Conservation (phyloP, 2,329 filamentous ascomycete species). For the Aspergillus awamori region DNA sequence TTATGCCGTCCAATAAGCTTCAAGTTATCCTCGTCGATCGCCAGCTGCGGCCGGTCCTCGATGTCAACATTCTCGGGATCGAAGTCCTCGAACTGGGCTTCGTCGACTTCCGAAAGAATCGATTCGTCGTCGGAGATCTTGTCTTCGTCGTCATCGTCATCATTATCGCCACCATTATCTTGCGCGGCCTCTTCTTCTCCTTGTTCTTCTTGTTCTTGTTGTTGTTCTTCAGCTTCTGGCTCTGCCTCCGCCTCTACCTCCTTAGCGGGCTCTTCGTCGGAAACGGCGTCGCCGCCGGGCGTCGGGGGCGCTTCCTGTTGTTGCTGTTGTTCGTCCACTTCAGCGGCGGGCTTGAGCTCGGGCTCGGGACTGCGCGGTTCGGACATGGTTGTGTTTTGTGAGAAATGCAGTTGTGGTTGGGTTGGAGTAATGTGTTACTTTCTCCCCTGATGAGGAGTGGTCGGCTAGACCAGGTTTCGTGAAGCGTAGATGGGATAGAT, state of each 20-base stretch:
- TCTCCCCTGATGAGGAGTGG: not conserved
- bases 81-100: constrained; percentile 67
- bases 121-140: constrained; percentile 62
- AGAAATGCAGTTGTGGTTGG: not conserved
- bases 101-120: constrained; percentile 65
- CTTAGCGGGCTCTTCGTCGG: constrained; percentile 13
- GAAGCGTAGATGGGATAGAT: no score
- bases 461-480: not conserved
- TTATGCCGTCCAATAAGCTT: constrained; percentile 65
- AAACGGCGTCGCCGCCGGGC: constrained; percentile 29
- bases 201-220: not conserved
- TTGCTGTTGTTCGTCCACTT: constrained; percentile 21
- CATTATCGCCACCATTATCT: constrained; percentile 29
- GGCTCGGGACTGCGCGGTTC: constrained; percentile 37
- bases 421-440: not conserved
- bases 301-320: constrained; percentile 24
- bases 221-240: not conserved
- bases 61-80: constrained; percentile 63
- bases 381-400: constrained; percentile 34
- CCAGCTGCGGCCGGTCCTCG: constrained; percentile 60
- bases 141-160: constrained; percentile 29
- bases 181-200: constrained; percentile 15
- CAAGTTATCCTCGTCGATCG: constrained; percentile 64
- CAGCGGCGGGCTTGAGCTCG: constrained; percentile 26
- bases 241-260: constrained; percentile 7